These are phyloP conservation scores for Sugiyamaella pinicola DNA, from an alignment of 1,139 yeast genomes.

Conservation along the genomic window DNA sequence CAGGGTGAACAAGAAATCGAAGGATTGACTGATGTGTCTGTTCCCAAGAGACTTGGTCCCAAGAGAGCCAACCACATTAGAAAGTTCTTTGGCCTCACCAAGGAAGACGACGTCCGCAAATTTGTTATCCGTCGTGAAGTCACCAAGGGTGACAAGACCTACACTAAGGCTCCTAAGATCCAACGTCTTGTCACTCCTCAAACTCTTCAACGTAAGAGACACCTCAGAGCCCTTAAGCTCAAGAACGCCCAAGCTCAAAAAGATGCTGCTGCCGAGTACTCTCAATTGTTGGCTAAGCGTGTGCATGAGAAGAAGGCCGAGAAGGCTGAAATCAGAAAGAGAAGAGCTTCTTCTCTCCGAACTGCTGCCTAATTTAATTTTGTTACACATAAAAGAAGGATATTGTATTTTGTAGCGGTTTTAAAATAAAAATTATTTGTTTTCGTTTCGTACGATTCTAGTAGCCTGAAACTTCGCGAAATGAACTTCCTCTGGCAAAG, in stretches of 20 bases:
- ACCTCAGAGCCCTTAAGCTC: slow-evolving; percentile 88
- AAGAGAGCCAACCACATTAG: slow-evolving; percentile 99
- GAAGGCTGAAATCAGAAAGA: slow-evolving; percentile 96
- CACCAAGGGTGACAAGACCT: slow-evolving; percentile 96
- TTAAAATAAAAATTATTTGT: slow-evolving; percentile 11
- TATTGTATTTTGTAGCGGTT: slow-evolving; percentile 10
- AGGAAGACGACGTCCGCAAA: slow-evolving; percentile 94
- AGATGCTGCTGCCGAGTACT: slow-evolving; percentile 99
- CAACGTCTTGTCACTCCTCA: slow-evolving; percentile 99
- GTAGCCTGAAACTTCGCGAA: no score
- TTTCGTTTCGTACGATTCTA: slow-evolving; percentile 3
- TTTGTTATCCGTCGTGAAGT: slow-evolving; percentile 98
- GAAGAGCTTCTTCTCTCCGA: slow-evolving; percentile 95
- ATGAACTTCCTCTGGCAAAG: no score
- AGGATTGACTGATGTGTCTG: slow-evolving; percentile 92
- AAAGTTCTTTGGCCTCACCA: slow-evolving; percentile 97
- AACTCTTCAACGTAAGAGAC: slow-evolving; percentile 99
- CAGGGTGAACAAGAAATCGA: slow-evolving; percentile 96
- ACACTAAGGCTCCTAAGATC: slow-evolving; percentile 99
- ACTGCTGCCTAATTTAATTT: slow-evolving; percentile 18
- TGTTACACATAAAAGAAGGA: slow-evolving; percentile 8
- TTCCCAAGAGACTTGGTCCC: slow-evolving; percentile 99
- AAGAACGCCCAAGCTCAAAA: slow-evolving; percentile 98
- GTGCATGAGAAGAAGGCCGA: slow-evolving; percentile 97
- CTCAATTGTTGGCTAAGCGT: slow-evolving; percentile 97